Evolutionary conservation across 2,329 filamentous ascomycete genomes (phyloP).

Genomic region (Nannizziopsis arthrosporioides): DNA sequence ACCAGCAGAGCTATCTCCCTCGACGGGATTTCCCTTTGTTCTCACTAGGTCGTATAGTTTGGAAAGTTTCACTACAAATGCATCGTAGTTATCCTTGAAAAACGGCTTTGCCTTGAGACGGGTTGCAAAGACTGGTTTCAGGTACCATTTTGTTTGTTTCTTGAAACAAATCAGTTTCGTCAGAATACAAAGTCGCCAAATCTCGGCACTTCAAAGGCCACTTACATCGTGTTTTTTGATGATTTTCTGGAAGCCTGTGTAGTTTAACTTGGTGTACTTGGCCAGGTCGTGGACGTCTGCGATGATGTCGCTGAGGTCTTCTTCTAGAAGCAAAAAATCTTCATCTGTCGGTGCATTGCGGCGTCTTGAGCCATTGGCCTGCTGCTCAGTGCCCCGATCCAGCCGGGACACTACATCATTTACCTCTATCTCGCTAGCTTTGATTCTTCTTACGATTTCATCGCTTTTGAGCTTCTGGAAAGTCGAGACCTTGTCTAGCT

Average conservation of each 20-base stretch:
- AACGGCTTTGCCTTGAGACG: constrained; percentile 93
- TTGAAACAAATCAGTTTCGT: constrained; percentile 27
- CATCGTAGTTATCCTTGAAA: constrained; percentile 98
- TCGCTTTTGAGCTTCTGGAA: constrained; percentile 97
- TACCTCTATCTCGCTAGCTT: constrained; percentile 78
- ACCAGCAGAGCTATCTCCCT: constrained; percentile 82
- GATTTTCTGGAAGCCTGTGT: constrained; percentile 98
- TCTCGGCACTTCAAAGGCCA: constrained; percentile 13
- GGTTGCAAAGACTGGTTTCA: constrained; percentile 91
- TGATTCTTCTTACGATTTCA: constrained; percentile 85
- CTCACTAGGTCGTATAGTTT: constrained; percentile 90
- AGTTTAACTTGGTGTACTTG: constrained; percentile 97
- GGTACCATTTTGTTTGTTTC: constrained; percentile 90
- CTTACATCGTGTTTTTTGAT: constrained; percentile 98
- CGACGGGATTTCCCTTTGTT: constrained; percentile 81
- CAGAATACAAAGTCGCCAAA: constrained; percentile 1
- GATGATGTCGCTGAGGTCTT: constrained; percentile 93
- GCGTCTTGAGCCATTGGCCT: constrained; percentile 35
- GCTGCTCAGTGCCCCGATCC: constrained; percentile 32
- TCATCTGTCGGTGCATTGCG: constrained; percentile 57
- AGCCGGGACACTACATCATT: constrained; percentile 70
- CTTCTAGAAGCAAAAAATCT: constrained; percentile 85
- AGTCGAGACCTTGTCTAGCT: constrained; percentile 94
- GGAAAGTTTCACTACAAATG: constrained; percentile 85
- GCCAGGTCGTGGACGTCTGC: constrained; percentile 95